Base-by-base conservation (phyloP, 2,329 filamentous ascomycete genomes). In the Trichoderma sp. region DNA sequence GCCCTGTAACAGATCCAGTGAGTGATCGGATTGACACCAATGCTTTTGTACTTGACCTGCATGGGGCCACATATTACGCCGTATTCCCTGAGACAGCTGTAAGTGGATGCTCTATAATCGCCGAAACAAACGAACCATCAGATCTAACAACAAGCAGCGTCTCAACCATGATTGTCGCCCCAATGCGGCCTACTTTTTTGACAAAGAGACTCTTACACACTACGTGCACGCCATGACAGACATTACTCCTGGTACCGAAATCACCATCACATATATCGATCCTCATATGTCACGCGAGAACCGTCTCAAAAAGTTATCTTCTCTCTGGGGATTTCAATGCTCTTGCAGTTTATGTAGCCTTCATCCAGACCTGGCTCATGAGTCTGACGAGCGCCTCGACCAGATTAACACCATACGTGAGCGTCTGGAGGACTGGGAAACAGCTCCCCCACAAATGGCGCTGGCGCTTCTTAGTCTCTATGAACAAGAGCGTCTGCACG, bases 131-230 rank as follows among this genome's bases (percentile, higher is more conserved):
- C 12, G 26, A 34, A 28, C 15, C 39, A n/a, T n/a, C 3, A 4
- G 26, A 11, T 1, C 55, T 61, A 4, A 26, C 39, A 23, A 26
- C 2, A 36, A 78, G n/a, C 83, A 71, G 82, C 83, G 26, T 78
- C 76, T 84, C 74, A 85, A 85, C 76, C 83, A 85, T 75, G 82
- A 84, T 76, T 85, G 83, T 73, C 80, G 83, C 1, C 81, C 83
- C 34, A 84, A 84, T 72, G 79, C 81, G 34, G 83, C 82, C 74
- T 84, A 84, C 77, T 80, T 79, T 73, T 83, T 82, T 71, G 81
- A 84, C 73, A 75, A 78, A 50, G 71, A 76, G 4, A 80, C 80
- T 2, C 77, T 84, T 47, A 79, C 80, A 3, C 83, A 84, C 70
- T 78, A 80, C 71, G 77, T 82, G 47, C 78, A 81, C 63, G 84